Conservation (phyloP, 257 asterid species). For the Schizonepeta tenuifolia region DNA sequence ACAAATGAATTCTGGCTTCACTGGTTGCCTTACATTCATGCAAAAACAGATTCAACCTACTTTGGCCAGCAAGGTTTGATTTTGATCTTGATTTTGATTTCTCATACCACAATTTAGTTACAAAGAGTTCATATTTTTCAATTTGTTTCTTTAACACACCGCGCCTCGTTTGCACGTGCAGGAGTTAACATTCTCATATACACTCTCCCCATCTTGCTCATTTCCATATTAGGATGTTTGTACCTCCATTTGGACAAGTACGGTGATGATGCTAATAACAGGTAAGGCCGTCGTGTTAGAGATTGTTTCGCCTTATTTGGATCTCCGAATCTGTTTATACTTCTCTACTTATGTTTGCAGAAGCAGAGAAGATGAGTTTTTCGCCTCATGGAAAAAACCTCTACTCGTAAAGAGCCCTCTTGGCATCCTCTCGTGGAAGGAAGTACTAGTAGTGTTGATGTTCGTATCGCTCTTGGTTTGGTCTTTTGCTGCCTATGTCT, state of each 20-base stretch:
- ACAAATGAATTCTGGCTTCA: slow-evolving; percentile 50
- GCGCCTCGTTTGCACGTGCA: slow-evolving; percentile 16
- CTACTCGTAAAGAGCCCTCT: slow-evolving; percentile 45
- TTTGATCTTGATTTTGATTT: slow-evolving; percentile 31
- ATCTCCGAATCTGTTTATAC: neutral
- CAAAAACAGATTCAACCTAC: slow-evolving; percentile 37
- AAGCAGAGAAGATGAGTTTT: slow-evolving; percentile 18
- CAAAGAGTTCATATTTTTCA: neutral
- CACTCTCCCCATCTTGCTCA: slow-evolving; percentile 40
- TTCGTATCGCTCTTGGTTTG: slow-evolving; percentile 43
- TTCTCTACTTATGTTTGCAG: slow-evolving; percentile 28
- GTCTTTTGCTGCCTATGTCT: slow-evolving; percentile 46
- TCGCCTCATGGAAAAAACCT: slow-evolving; percentile 42
- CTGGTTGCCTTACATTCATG: slow-evolving; percentile 47
- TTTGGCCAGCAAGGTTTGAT: slow-evolving; percentile 46
- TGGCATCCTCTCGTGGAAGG: slow-evolving; percentile 47
- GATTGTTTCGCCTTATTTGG: too few species aligned
- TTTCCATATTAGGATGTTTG: slow-evolving; percentile 50
- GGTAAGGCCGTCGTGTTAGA: slow-evolving; percentile 10
- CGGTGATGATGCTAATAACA: slow-evolving; percentile 11
- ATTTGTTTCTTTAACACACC: too few species aligned
- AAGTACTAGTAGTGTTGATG: slow-evolving; percentile 34
- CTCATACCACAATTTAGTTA: neutral
- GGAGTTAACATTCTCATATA: slow-evolving; percentile 47
- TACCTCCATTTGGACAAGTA: slow-evolving; percentile 47